Conservation (phyloP, 31 red algal species). For the Endocladia muricata region DNA sequence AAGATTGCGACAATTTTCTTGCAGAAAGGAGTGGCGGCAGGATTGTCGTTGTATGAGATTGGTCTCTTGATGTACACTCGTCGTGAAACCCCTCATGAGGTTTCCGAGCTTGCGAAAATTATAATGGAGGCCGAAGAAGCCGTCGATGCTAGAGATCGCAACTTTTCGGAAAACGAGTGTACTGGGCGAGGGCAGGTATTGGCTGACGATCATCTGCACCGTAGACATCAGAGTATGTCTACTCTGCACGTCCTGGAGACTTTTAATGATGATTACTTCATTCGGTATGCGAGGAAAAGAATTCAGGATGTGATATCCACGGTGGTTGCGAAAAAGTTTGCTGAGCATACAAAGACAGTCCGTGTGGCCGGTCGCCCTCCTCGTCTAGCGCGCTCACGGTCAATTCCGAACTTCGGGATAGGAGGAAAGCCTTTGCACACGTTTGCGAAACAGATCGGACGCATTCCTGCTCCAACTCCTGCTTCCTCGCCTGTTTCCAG, state of each 20-base stretch:
- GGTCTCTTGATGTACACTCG: slow-evolving; percentile 78
- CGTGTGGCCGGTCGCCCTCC: slow-evolving; percentile 3
- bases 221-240: slow-evolving; percentile 50
- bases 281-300: slow-evolving; percentile 38
- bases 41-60: slow-evolving; percentile 90
- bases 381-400: slow-evolving; percentile 22
- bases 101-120: slow-evolving; percentile 53
- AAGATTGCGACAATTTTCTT: slow-evolving; percentile 82
- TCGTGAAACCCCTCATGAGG: slow-evolving; percentile 20
- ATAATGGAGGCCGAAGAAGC: slow-evolving; percentile 68
- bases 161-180: slow-evolving; percentile 35
- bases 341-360: background rate
- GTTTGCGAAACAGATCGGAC: background rate
- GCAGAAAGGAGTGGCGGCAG: slow-evolving; percentile 64
- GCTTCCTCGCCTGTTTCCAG: slow-evolving; percentile 7
- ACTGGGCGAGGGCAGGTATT: background rate
- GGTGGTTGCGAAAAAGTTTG: slow-evolving; percentile 26
- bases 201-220: slow-evolving; percentile 5
- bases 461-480: slow-evolving; percentile 32
- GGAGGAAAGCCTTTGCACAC: slow-evolving; percentile 43
- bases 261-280: slow-evolving; percentile 45
- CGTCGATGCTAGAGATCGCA: slow-evolving; percentile 25
- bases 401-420: slow-evolving; percentile 61
- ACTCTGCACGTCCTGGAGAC: slow-evolving; percentile 28
- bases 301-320: slow-evolving; percentile 37